Evolutionary conservation across 2,329 filamentous ascomycete species (phyloP).

Genomic region (Sporothrix humicola): DNA sequence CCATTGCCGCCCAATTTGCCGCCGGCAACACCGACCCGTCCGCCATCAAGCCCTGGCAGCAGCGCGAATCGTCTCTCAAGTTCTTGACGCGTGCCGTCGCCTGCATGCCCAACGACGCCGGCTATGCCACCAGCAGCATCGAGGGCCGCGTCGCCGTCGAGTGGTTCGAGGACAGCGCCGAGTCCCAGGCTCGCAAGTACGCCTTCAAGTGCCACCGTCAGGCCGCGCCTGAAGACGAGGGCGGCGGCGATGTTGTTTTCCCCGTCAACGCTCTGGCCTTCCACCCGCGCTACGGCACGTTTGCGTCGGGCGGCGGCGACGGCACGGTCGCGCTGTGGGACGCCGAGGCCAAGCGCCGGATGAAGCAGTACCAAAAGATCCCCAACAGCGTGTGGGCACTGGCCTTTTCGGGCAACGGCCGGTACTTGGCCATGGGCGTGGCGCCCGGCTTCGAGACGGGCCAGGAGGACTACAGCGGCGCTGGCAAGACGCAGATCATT

Average conservation of each 20-base stretch:
- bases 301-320: conserved; percentile 88
- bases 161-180: conserved; percentile 90
- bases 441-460: conserved; percentile 89
- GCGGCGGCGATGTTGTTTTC: conserved; percentile 80
- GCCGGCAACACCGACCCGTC: conserved; percentile 52
- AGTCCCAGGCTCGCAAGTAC: conserved; percentile 91
- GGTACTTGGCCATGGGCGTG: conserved; percentile 76
- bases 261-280: conserved; percentile 90
- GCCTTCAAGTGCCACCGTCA: conserved; percentile 98
- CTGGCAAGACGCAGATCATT: conserved; percentile 76
- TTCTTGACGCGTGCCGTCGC: conserved; percentile 93
- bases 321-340: conserved; percentile 94
- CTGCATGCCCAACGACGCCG: conserved; percentile 95
- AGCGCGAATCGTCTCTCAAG: conserved; percentile 90
- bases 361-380: conserved; percentile 87
- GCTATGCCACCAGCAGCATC: conserved; percentile 90
- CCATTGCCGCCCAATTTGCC: conserved; percentile 63
- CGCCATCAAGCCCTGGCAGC: conserved; percentile 81
- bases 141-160: conserved; percentile 96
- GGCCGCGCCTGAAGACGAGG: conserved; percentile 64
- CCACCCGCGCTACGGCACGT: conserved; percentile 81
- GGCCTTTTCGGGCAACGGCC: conserved; percentile 78
- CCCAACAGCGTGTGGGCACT: conserved; percentile 77
- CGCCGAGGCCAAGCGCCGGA: conserved; percentile 84
- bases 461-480: conserved; percentile 75